phyloP scores from a whole-genome alignment of 2,329 filamentous ascomycete species.

The Sclerotinia glacialis region DNA sequence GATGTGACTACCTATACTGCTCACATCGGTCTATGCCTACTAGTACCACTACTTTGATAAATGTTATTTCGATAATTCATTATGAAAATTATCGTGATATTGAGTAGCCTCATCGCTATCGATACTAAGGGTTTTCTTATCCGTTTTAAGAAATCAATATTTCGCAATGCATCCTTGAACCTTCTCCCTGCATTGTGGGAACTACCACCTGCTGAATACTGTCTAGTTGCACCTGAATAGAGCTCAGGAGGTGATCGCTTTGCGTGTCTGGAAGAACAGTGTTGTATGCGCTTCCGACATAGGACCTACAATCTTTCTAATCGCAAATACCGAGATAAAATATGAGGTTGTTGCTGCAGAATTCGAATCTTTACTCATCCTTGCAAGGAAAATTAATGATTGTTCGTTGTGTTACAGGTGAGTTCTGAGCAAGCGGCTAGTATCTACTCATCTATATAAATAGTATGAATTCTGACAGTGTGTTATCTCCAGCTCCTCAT shows the following conservation, averaged over 20 bases:
- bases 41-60: too few relatives aligned
- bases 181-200: not conserved
- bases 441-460: slow-evolving; percentile 5
- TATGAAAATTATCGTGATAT: not conserved
- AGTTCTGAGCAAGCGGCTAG: not conserved
- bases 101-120: not conserved
- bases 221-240: not conserved
- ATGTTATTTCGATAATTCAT: not conserved
- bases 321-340: not conserved
- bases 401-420: not conserved
- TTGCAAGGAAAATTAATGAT: not conserved
- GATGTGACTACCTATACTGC: too few relatives aligned
- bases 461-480: not conserved
- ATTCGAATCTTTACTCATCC: not conserved
- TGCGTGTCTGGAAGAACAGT: not conserved
- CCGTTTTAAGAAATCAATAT: not conserved
- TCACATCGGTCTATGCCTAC: too few relatives aligned
- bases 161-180: not conserved
- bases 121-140: not conserved
- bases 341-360: not conserved
- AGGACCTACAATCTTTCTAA: not conserved
- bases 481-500: not conserved
- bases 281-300: not conserved
- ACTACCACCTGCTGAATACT: slow-evolving; percentile 3
- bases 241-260: not conserved